Conservation (phyloP, 768 basidiomycete species). For the Coprinopsis sp. region DNA sequence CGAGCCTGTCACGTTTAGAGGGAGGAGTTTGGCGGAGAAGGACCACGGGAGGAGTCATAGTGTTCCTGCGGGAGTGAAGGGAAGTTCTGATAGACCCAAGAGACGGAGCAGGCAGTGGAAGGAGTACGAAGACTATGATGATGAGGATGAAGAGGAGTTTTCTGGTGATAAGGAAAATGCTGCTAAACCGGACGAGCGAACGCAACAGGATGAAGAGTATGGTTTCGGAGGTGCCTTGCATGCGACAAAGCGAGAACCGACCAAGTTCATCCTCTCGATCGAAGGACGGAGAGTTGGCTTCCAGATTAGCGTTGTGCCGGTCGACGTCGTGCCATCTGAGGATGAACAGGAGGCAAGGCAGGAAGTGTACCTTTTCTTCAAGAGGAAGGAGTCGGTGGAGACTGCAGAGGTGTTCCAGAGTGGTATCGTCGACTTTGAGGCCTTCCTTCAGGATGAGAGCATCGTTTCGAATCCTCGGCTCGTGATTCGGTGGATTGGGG, state of each 20-base stretch:
- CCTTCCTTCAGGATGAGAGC: slow-evolving; percentile 60
- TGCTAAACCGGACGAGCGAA: slow-evolving; percentile 1
- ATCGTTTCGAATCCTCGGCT: slow-evolving; percentile 60
- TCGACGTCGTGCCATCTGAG: slow-evolving; percentile 13
- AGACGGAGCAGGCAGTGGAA: slow-evolving; percentile 23
- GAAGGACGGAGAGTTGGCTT: slow-evolving; percentile 60
- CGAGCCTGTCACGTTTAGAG: slow-evolving; percentile 9
- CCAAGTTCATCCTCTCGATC: slow-evolving; percentile 59
- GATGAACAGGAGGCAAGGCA: slow-evolving; percentile 22
- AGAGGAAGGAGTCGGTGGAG: slow-evolving; percentile 43
- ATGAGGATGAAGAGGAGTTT: slow-evolving; percentile 17
- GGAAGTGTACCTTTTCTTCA: slow-evolving; percentile 21
- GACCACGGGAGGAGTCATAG: slow-evolving; percentile 47
- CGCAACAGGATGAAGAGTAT: slow-evolving; percentile 22
- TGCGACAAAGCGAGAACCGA: slow-evolving; percentile 55
- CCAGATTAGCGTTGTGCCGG: slow-evolving; percentile 63
- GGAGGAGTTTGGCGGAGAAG: slow-evolving; percentile 12
- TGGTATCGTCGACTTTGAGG: slow-evolving; percentile 59
- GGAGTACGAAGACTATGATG: slow-evolving; percentile 29
- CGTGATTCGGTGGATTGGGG: slow-evolving; percentile 67
- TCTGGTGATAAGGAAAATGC: background rate
- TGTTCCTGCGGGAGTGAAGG: slow-evolving; percentile 51
- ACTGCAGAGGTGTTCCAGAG: slow-evolving; percentile 51
- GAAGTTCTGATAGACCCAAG: slow-evolving; percentile 28
- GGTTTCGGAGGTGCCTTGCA: slow-evolving; percentile 54